Conservation (phyloP, 2,329 filamentous ascomycete genomes). For the Fusarium globosum region DNA sequence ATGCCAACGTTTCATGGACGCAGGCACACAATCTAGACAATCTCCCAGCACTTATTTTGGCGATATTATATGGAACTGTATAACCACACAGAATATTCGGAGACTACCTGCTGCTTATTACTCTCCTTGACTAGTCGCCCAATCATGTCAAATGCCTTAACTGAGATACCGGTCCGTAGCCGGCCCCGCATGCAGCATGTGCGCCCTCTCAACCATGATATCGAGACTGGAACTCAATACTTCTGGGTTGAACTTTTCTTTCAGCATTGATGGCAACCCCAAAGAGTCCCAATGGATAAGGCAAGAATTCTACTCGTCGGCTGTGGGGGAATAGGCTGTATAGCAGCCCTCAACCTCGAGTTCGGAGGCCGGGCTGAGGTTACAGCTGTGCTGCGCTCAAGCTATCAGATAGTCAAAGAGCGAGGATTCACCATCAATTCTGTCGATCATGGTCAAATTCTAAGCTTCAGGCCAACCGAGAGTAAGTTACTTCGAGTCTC, state of each 20-base stretch:
- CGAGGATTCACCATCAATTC: conserved; percentile 41
- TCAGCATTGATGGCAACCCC: background rate
- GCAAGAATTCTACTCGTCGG: conserved; percentile 36
- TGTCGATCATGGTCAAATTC: conserved; percentile 38
- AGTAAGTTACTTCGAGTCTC: conserved; percentile 14
- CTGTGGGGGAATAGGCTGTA: conserved; percentile 42
- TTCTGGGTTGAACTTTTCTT: background rate
- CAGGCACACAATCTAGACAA: background rate
- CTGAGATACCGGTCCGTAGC: background rate
- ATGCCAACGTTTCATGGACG: conserved; percentile 2
- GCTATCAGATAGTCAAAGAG: conserved; percentile 37
- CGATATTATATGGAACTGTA: background rate
- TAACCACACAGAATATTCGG: background rate
- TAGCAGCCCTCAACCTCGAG: conserved; percentile 41
- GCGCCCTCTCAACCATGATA: conserved; percentile 28
- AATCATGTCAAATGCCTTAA: conserved; percentile 15
- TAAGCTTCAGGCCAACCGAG: conserved; percentile 36
- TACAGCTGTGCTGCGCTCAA: conserved; percentile 42
- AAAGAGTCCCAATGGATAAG: conserved; percentile 23
- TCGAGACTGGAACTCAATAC: background rate
- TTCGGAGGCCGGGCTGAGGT: conserved; percentile 35
- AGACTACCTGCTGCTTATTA: background rate
- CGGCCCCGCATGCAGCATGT: conserved; percentile 18
- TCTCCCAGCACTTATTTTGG: background rate
- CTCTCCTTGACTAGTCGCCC: background rate